These are phyloP conservation scores for Suillus alpinus DNA, from an alignment of 768 basidiomycete genomes.

Conservation along the genomic window DNA sequence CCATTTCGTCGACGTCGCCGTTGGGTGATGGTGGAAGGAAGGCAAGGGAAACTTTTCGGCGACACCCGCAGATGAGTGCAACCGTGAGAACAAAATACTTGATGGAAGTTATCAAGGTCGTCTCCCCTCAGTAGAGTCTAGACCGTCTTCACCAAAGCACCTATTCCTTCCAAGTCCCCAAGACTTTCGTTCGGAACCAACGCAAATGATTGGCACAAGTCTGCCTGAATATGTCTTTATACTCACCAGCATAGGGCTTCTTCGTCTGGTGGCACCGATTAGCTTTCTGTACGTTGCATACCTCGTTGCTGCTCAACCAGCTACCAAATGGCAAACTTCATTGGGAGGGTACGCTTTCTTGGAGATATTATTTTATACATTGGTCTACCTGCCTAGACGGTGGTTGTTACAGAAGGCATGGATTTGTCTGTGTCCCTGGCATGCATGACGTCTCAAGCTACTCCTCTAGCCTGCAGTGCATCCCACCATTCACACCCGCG, in stretches of 20 bases:
- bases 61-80: neutral
- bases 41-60: slow-evolving; percentile 13
- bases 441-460: neutral
- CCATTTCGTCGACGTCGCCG: slow-evolving; percentile 31
- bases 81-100: slow-evolving; percentile 16
- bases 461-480: slow-evolving; percentile 27
- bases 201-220: slow-evolving; percentile 45
- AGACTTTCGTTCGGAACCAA: neutral
- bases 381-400: slow-evolving; percentile 48
- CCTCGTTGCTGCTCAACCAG: slow-evolving; percentile 11
- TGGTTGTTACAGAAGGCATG: slow-evolving; percentile 44
- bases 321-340: slow-evolving; percentile 7
- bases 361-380: slow-evolving; percentile 49
- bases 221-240: slow-evolving; percentile 55
- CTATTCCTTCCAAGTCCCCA: neutral
- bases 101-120: neutral
- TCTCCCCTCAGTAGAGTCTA: no score
- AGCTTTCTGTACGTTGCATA: slow-evolving; percentile 40
- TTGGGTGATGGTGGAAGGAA: slow-evolving; percentile 15
- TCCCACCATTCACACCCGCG: slow-evolving; percentile 37
- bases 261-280: slow-evolving; percentile 50
- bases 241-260: slow-evolving; percentile 37
- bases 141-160: no score
- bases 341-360: slow-evolving; percentile 33
- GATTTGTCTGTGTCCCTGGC: neutral